These are phyloP conservation scores for Aspergillus coremiiformis DNA, from an alignment of 495 filamentous ascomycete genomes.

Conservation along the genomic window DNA sequence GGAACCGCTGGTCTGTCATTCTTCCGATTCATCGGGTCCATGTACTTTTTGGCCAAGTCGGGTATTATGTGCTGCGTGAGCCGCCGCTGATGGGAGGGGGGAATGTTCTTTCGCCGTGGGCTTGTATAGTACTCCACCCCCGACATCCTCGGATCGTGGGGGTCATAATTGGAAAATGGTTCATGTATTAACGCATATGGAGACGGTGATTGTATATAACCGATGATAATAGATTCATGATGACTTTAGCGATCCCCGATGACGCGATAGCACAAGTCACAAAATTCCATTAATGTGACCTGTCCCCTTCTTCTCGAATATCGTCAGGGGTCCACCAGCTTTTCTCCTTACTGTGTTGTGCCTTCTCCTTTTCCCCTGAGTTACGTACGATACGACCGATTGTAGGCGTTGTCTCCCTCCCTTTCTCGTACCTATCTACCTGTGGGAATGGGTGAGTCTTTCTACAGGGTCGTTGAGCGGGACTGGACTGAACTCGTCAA, in stretches of 20 bases:
- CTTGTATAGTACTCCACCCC: neutral
- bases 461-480: too few relatives aligned
- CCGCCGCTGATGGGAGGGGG: conserved; percentile 46
- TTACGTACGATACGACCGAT: too few relatives aligned
- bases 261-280: neutral
- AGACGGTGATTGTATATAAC: conserved; percentile 1
- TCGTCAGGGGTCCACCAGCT: neutral
- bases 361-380: neutral
- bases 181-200: conserved; percentile 1
- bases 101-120: neutral
- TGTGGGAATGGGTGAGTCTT: too few relatives aligned
- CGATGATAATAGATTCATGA: neutral
- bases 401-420: too few relatives aligned
- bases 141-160: neutral
- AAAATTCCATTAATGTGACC: neutral
- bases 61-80: conserved; percentile 90
- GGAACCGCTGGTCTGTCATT: conserved; percentile 75
- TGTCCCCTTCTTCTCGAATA: neutral
- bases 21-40: conserved; percentile 80
- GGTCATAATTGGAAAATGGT: neutral
- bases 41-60: conserved; percentile 83
- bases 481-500: too few relatives aligned
- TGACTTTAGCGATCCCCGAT: neutral
- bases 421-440: too few relatives aligned
- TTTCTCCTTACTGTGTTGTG: neutral